phyloP scores from a whole-genome alignment of 2,329 filamentous ascomycete genomes.

The Colletotrichum spaethianum region DNA sequence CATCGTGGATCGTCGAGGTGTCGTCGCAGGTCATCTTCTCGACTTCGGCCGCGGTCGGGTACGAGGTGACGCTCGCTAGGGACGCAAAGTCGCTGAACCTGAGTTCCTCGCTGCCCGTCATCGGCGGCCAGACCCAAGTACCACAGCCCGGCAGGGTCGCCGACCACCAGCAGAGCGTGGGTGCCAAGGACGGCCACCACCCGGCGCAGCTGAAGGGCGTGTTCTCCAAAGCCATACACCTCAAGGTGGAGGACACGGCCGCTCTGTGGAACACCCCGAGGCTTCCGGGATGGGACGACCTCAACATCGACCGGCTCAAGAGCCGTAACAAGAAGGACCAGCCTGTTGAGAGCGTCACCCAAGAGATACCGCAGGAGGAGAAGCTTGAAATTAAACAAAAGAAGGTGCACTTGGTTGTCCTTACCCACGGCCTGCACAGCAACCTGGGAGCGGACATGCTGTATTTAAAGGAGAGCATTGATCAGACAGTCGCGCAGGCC shows the following conservation, averaged over 20 bases:
- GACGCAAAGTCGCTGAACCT: conserved; percentile 87
- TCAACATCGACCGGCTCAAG: conserved; percentile 49
- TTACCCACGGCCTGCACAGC: conserved; percentile 96
- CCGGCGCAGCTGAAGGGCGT: conserved; percentile 79
- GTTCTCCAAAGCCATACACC: conserved; percentile 83
- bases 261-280: conserved; percentile 93
- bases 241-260: conserved; percentile 90
- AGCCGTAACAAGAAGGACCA: conserved; percentile 47
- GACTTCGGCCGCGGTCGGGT: conserved; percentile 86
- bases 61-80: conserved; percentile 87
- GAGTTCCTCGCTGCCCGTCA: conserved; percentile 63
- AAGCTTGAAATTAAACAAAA: conserved; percentile 70
- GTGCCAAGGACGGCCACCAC: conserved; percentile 71
- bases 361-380: conserved; percentile 46
- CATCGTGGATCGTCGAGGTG: conserved; percentile 92
- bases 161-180: conserved; percentile 79
- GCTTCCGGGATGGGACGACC: conserved; percentile 76
- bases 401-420: conserved; percentile 89
- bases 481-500: conserved; percentile 82
- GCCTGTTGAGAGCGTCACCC: conserved; percentile 51
- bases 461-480: conserved; percentile 97
- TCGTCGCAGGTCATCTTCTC: conserved; percentile 96
- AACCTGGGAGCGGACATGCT: conserved; percentile 98
- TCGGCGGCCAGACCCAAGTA: conserved; percentile 60
- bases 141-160: conserved; percentile 79